Evolutionary conservation across 2,329 filamentous ascomycete species (phyloP), one percentile per base, ranked within the genome.

Genomic region (Colletotrichum cereale): DNA sequence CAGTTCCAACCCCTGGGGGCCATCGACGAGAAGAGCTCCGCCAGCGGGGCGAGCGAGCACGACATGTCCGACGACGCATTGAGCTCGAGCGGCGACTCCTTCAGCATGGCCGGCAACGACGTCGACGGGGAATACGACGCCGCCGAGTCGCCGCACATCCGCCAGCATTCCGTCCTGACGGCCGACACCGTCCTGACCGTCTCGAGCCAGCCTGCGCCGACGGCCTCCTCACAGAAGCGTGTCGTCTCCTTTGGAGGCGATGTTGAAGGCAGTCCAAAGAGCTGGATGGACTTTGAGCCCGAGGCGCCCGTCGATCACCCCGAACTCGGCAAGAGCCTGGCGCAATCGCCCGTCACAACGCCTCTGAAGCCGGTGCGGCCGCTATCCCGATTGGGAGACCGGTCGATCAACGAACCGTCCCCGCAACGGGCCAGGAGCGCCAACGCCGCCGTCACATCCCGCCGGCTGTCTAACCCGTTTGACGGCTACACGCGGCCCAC

Each of bases 121-220:
- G 80, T 48, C 31, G 65, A 62, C 52, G 64, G 34, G n/a, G 68
- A 71, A 24, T 64, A 71, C 14, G 68, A 71, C 10, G 68, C 68
- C 5, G 68, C 68, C 21, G 68, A 47, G 21, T 71, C 68, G 2
- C 68, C 68, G 8, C 68, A 60, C 29, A 71, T 71, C 21, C 68
- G 68, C 36, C 79, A 81, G 38, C 80, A 79, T 55, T 85, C 84
- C 0, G 78, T 84, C 57, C 74, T 78, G 44, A 85, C 84, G 2
- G 75, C 80, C 34, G 82, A 82, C 40, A 85, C 84, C 4, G 83
- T 82, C 26, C 74, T 84, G 40, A 80, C 80, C 6, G 79, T 80
- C 2, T 81, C 79, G 29, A 79, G 77, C 61, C 75, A 77, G 38
- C 68, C 68, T 4, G 50, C 65, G 11, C 26, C 26, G 14, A 77